Evolutionary conservation across 306 rosid species (phyloP), one percentile per base, ranked within the genome.

Genomic region (Castanea mollissima): DNA sequence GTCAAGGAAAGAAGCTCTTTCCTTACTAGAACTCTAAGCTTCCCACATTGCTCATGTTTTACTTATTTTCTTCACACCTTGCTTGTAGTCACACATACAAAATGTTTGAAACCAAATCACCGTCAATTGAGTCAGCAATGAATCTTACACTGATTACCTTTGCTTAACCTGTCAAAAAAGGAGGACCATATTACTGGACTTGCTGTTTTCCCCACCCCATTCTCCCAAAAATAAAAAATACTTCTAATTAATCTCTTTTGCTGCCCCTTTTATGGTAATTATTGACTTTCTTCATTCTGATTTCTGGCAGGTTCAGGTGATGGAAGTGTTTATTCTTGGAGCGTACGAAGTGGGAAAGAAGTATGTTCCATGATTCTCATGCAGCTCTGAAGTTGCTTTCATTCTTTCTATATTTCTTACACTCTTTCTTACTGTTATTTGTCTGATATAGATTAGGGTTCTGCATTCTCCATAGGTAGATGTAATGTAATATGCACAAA

Each of bases 291-390:
- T 55, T 74, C 79, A 69, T 77, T 75, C 25, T 69, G 55, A 35
- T 79, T 69, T 75, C 31, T 83, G 82, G 69, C 88, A 94, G 99
- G 99, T 74, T 94, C 97, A 4, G 99, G 97, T 72, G 90, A 89
- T 85, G 97, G 99, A 70, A 91, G 92, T 77, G 94, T 94, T 78
- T 86, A 86, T 81, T 97, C 97, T 9, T 94, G 99, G 99, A 88
- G 87, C 76, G 89, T 90, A 62, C 86, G 97, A 57, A 91, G 87
- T 71, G 97, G 97, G 80, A 94, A 94, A 86, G 99, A 94, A 80
- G 99, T 92, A 87, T 41, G 85, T 74, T 67, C 23, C 49, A 64
- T 64, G 18, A 14, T 60, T 56, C 74, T 74, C 59, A 69, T 59
- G 49, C 81, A 78, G 58, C 71, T 77, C n/a, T 31, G 21, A 46